These are phyloP conservation scores for Fusarium decemcellulare DNA, from an alignment of 2,329 filamentous ascomycete species.

Conservation along the genomic window DNA sequence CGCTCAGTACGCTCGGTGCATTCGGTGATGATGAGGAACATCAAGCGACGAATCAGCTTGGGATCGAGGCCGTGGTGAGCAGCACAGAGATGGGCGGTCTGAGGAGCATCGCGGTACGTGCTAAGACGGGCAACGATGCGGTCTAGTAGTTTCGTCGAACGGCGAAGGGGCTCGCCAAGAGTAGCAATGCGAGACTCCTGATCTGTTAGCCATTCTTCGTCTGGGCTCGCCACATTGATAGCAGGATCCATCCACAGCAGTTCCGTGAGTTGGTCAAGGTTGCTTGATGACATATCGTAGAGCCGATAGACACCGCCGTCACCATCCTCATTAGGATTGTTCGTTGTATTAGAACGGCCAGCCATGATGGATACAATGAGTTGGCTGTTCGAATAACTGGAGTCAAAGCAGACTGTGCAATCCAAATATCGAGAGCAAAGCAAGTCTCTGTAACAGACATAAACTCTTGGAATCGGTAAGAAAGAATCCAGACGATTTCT, in stretches of 20 bases:
- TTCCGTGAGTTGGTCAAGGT: conserved; percentile 51
- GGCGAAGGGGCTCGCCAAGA: conserved; percentile 45
- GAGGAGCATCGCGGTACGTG: conserved; percentile 37
- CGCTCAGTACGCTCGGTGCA: conserved; percentile 51
- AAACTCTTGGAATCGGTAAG: conserved; percentile 1
- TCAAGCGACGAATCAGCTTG: conserved; percentile 60
- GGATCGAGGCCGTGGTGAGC: conserved; percentile 59
- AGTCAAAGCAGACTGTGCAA: conserved; percentile 11
- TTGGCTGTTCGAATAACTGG: neutral
- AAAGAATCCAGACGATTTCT: neutral
- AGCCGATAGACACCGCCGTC: conserved; percentile 3
- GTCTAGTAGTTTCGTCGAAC: conserved; percentile 48
- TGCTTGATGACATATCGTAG: conserved; percentile 37
- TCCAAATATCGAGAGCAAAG: conserved; percentile 7
- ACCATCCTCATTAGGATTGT: neutral
- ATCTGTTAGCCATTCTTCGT: conserved; percentile 53
- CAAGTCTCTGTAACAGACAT: conserved; percentile 1
- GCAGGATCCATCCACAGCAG: conserved; percentile 54
- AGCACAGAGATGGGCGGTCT: conserved; percentile 56
- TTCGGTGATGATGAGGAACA: conserved; percentile 59
- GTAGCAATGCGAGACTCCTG: conserved; percentile 48
- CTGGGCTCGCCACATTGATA: conserved; percentile 43
- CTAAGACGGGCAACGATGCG: conserved; percentile 52
- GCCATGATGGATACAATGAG: conserved; percentile 19
- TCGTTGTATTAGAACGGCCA: neutral